A percentile compares a stretch with the other conserved stretches of the same genome.
phyloP scores from a whole-genome alignment of 441 rosid genomes.

The Bruguiera hainesii region DNA sequence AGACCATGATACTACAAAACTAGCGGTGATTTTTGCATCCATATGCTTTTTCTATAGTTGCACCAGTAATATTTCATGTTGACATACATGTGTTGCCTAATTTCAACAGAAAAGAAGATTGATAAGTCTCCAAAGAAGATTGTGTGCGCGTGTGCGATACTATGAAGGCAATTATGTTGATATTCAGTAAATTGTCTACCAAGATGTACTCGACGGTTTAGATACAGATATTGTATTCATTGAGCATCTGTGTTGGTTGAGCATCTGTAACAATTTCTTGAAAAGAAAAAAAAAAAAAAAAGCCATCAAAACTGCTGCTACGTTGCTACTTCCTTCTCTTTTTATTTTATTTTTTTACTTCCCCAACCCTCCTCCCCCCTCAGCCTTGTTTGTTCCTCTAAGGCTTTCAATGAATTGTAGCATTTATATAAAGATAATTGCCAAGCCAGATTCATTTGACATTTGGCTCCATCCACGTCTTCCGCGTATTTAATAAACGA shows the following conservation, averaged over 20 bases:
- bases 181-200: conserved; percentile 21
- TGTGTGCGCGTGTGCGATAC: conserved; percentile 82
- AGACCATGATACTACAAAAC: background rate
- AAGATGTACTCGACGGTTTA: conserved; percentile 27
- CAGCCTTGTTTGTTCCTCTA: too few relatives aligned
- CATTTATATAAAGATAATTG: too few relatives aligned
- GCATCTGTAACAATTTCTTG: conserved; percentile 11
- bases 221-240: conserved; percentile 33
- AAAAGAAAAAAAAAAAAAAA: background rate
- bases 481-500: too few relatives aligned
- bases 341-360: background rate
- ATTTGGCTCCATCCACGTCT: too few relatives aligned
- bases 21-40: too few relatives aligned
- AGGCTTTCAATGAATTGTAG: too few relatives aligned
- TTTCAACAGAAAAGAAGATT: conserved; percentile 74
- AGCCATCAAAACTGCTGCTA: conserved; percentile 15
- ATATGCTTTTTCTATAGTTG: too few relatives aligned
- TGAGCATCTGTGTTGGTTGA: conserved; percentile 23
- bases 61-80: background rate
- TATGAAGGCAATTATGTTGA: conserved; percentile 47
- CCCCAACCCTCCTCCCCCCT: too few relatives aligned
- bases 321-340: conserved; percentile 9
- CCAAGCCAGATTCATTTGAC: too few relatives aligned
- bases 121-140: conserved; percentile 64
- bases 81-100: conserved; percentile 13